Conservation (phyloP, 805 yeast species). For the Torulaspora quercuum region DNA sequence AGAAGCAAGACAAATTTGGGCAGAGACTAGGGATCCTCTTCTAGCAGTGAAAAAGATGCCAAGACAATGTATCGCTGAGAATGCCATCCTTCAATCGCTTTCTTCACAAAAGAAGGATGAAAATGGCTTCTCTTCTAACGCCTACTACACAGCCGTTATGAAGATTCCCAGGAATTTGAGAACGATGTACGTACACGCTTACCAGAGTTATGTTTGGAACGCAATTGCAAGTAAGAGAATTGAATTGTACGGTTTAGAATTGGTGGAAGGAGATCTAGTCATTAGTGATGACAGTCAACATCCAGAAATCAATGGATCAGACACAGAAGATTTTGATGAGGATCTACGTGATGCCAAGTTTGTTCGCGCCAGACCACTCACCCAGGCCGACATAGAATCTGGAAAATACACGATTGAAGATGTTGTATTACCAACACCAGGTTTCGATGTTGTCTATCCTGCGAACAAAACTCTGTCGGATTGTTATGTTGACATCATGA, state of each 20-base stretch:
- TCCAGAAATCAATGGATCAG: conserved; percentile 32
- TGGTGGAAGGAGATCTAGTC: conserved; percentile 82
- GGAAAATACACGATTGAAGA: conserved; percentile 69
- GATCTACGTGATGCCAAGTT: conserved; percentile 59
- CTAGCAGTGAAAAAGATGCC: conserved; percentile 78
- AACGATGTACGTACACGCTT: conserved; percentile 95
- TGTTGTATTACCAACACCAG: conserved; percentile 94
- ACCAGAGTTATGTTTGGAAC: conserved; percentile 96
- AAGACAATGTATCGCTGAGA: conserved; percentile 80
- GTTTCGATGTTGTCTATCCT: conserved; percentile 88
- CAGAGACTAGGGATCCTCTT: conserved; percentile 61
- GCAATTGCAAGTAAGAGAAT: conserved; percentile 74
- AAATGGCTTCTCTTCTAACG: conserved; percentile 45
- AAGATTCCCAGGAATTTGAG: conserved; percentile 88
- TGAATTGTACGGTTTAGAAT: conserved; percentile 60
- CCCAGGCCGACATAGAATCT: conserved; percentile 62
- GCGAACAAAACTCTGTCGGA: conserved; percentile 54
- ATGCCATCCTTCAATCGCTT: conserved; percentile 60
- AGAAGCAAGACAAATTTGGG: conserved; percentile 83
- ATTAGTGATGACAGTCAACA: conserved; percentile 36
- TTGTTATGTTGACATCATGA: conserved; percentile 71
- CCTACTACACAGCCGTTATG: conserved; percentile 79
- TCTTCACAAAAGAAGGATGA: conserved; percentile 48
- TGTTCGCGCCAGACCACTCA: conserved; percentile 68
- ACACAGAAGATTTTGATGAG: conserved; percentile 60